Evolutionary conservation across 345 rosid genomes (phyloP), one percentile per base, ranked within the genome.

Genomic region (Lepidium aucheri): DNA sequence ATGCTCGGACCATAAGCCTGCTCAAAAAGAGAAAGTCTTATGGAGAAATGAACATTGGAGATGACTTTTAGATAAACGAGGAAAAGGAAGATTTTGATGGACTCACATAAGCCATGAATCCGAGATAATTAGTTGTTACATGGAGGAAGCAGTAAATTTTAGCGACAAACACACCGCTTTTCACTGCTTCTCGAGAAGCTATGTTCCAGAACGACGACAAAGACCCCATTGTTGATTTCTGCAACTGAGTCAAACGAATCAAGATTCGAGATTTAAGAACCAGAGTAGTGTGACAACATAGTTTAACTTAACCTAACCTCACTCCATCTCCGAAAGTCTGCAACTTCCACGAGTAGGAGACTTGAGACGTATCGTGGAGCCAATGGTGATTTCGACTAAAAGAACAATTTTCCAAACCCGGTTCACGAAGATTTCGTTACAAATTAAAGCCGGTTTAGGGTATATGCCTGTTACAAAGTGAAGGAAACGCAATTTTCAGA

Each of bases 1-100:
- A 88, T 91, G 77, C 94, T 88, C 62, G 97, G 94, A 35, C 97
- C 96, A 13, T 55, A 68, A 8, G 79, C 38, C 91, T 88, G 71
- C 68, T 46, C 44, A 53, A 22, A 45, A 26, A 38, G 28, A 26
- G 13, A 41, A 17, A 50, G 33, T 9, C 14, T 49, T 30, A 33
- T 20, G 4, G 34, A 53, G 8, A 38, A 32, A 50, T 44, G 6
- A 35, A 57, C 20, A 34, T 7, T 8, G 5, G 5, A 33, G 26
- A 43, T n/a, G 52, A 49, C 6, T 40, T 18, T 47, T 30, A 17
- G 52, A 41, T 26, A 6, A 26, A 35, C n/a, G 12, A 54, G 17
- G 16, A 55, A 24, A 13, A 16, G 15, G 14, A 14, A 6, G 24
- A 49, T 14, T 9, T 8, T 43, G 32, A 38, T 39, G 33, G 10